Evolutionary conservation across 2,329 filamentous ascomycete genomes (phyloP), one percentile per base, ranked within the genome.

Genomic region (Neopestalotiopsis clavispora): DNA sequence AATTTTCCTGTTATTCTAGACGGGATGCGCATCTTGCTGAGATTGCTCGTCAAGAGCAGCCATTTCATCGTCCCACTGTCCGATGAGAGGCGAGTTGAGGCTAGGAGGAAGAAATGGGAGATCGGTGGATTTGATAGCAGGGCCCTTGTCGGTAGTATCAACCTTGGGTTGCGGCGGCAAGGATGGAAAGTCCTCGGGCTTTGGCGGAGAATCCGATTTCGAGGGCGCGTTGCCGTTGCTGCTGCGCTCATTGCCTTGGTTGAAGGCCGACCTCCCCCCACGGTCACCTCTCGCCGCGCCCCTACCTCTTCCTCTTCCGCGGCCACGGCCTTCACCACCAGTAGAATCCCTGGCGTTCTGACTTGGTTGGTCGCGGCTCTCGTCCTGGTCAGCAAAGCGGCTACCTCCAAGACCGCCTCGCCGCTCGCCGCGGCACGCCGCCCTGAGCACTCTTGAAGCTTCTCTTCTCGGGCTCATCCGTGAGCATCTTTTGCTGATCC

Each of bases 31-130:
- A 68, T 71, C 73, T 77, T 40, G 61, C 61, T 64, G 40, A 10
- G 61, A 49, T 30, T 64, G 38, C 38, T 52, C n/a, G 32, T 87
- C 85, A 13, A 85, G 77, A 4, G 81, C 84, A 63, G 85, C 85
- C 82, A 89, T 86, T 78, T 90, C 87, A 45, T 90, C 87, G 65
- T 86, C 87, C 87, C 87, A 89, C 67, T 85, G 83, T 9, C 84
- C 82, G 20, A 83, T 74, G 0, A 79, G 79, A 7, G 82, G 78
- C 5, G 82, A 80, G n/a, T 72, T 74, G 1, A 80, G 58, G 17
- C 65, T 67, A 0, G 81, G 75, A 67, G 79, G 76, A n/a, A 78
- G 70, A 28, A 72, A 61, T 32, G 75, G 59, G n/a, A 69, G 64
- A 13, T 72, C 71, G 5, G 71, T 65, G n/a, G 69, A 59, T 10